Percentiles rank a stretch among this genome's conserved stretches.
These are phyloP conservation scores for Aristolochia contorta DNA, from an alignment of 164 flowering plant genomes.

Conservation along the genomic window DNA sequence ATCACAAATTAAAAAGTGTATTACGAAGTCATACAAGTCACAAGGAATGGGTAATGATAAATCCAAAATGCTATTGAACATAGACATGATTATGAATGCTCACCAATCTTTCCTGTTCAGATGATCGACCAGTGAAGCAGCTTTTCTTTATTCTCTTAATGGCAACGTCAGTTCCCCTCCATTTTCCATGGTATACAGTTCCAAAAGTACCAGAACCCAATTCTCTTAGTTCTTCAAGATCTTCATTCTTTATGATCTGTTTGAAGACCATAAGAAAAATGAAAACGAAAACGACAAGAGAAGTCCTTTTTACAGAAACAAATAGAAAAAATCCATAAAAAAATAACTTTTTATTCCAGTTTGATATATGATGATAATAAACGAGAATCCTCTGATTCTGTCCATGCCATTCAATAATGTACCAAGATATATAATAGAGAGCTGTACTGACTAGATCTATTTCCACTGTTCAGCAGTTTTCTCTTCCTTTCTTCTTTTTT, in stretches of 20 bases:
- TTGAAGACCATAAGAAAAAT: not conserved
- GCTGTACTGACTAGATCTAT: too few species aligned
- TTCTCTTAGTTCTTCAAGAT: constrained; percentile 88
- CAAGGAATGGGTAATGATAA: not conserved
- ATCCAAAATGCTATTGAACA: not conserved
- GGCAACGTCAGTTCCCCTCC: constrained; percentile 96
- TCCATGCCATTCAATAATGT: too few species aligned
- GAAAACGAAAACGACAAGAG: not conserved
- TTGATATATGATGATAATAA: too few species aligned
- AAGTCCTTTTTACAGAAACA: not conserved
- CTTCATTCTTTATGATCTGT: constrained; percentile 76
- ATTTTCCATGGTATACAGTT: constrained; percentile 94
- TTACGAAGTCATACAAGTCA: not conserved
- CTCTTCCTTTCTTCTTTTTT: too few species aligned
- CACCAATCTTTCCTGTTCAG: constrained; percentile 95
- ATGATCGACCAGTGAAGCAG: constrained; percentile 87
- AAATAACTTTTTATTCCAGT: not conserved
- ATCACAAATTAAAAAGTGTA: not conserved
- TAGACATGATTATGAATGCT: constrained; percentile 7
- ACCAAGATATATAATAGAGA: too few species aligned
- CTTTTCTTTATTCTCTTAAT: constrained; percentile 87
- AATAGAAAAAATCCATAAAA: not conserved
- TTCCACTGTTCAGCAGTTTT: too few species aligned
- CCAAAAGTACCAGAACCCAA: constrained; percentile 95
- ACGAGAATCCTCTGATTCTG: too few species aligned